phyloP scores from a whole-genome alignment of 2,329 filamentous ascomycete genomes.

The Hypoxylon sp. region DNA sequence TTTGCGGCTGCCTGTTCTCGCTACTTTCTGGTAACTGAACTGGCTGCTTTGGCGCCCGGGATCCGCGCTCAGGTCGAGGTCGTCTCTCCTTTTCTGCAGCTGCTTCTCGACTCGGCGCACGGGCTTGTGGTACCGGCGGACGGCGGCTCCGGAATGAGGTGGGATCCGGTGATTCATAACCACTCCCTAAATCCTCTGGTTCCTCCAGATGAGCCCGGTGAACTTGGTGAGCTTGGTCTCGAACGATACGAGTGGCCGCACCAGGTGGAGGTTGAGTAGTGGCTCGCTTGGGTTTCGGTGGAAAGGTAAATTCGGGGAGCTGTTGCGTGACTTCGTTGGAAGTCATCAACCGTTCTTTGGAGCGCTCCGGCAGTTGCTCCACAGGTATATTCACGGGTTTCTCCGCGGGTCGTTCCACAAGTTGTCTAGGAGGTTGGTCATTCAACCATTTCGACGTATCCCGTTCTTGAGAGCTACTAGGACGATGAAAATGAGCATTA shows the following conservation, averaged over 20 bases:
- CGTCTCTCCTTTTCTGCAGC: conserved; percentile 48
- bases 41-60: conserved; percentile 32
- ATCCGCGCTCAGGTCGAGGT: conserved; percentile 38
- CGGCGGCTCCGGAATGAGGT: conserved; percentile 42
- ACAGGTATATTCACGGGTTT: conserved; percentile 9
- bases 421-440: conserved; percentile 24
- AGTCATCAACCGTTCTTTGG: conserved; percentile 21
- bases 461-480: conserved; percentile 41
- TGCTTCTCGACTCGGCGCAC: conserved; percentile 38
- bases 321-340: conserved; percentile 35
- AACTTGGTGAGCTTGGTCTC: conserved; percentile 31
- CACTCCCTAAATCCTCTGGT: conserved; percentile 22
- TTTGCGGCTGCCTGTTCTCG: conserved; percentile 8
- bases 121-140: conserved; percentile 35
- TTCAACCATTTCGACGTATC: conserved; percentile 22
- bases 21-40: conserved; percentile 8
- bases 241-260: conserved; percentile 41
- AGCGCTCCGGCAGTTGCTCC: conserved; percentile 23
- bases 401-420: background rate
- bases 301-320: conserved; percentile 46
- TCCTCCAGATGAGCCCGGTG: conserved; percentile 42
- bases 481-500: conserved; percentile 32
- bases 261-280: conserved; percentile 47
- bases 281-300: conserved; percentile 39
- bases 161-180: conserved; percentile 34